These are phyloP conservation scores for Nothopassalora personata DNA, from an alignment of 2,329 filamentous ascomycete genomes.

Conservation along the genomic window DNA sequence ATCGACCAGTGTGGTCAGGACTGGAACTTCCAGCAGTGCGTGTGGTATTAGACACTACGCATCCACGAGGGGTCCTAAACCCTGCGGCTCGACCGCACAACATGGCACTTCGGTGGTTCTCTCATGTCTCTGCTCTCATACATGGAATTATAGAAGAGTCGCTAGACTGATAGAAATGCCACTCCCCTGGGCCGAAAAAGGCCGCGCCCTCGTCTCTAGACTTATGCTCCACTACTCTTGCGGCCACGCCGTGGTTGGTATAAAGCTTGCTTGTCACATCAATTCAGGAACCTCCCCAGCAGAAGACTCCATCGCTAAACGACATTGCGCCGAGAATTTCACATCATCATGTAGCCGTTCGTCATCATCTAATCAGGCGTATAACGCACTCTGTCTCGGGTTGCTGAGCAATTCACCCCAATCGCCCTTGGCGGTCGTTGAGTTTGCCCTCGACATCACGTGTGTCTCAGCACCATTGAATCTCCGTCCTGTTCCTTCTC, in stretches of 20 bases:
- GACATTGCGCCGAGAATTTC: background rate
- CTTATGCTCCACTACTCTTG: background rate
- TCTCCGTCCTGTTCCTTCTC: slow-evolving; percentile 8
- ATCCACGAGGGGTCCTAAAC: background rate
- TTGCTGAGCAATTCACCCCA: slow-evolving; percentile 11
- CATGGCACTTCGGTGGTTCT: background rate
- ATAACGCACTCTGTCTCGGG: slow-evolving; percentile 5
- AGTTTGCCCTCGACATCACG: slow-evolving; percentile 4
- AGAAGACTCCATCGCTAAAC: slow-evolving; percentile 4
- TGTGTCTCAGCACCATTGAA: slow-evolving; percentile 9
- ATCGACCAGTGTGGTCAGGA: background rate
- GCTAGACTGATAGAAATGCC: background rate
- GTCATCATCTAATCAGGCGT: background rate
- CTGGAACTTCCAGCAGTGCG: background rate
- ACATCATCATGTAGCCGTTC: background rate
- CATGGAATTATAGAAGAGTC: background rate
- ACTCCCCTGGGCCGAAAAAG: background rate
- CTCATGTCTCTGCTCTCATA: background rate
- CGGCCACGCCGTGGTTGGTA: background rate
- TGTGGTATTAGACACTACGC: background rate
- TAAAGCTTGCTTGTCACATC: background rate
- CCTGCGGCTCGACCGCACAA: background rate
- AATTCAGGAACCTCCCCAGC: background rate
- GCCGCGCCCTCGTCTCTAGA: background rate
- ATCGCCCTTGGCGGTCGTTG: slow-evolving; percentile 8